Evolutionary conservation across 169 alveolate species (phyloP).

Genomic region (Eimeria tenella): DNA sequence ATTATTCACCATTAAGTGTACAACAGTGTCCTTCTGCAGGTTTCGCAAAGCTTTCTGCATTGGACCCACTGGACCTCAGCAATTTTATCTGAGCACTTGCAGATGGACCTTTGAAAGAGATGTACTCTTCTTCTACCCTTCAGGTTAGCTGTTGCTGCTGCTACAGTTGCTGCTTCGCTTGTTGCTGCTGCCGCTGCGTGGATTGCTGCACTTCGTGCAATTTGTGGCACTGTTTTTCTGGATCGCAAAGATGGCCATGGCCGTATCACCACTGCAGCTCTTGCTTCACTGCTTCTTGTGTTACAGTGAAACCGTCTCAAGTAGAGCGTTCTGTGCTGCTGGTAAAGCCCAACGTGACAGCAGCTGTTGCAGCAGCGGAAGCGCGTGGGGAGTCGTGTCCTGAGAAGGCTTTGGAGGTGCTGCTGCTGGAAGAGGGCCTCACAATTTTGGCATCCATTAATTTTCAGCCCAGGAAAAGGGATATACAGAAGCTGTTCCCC

Average conservation of each 20-base stretch:
- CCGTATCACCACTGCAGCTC: not conserved
- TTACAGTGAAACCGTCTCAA: slow-evolving; percentile 34
- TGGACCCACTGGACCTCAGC: slow-evolving; percentile 28
- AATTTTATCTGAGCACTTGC: slow-evolving; percentile 44
- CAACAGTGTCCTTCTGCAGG: not conserved
- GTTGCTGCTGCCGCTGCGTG: slow-evolving; percentile 12
- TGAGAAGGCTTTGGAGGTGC: slow-evolving; percentile 30
- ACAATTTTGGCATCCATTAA: slow-evolving; percentile 47
- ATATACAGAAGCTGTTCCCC: slow-evolving; percentile 45
- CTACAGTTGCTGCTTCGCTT: not conserved
- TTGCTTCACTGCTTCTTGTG: slow-evolving; percentile 1
- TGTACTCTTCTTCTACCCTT: slow-evolving; percentile 54
- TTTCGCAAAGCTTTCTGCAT: slow-evolving; percentile 61
- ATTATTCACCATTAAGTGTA: too few species aligned
- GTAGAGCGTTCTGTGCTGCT: slow-evolving; percentile 66
- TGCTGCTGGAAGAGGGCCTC: slow-evolving; percentile 63
- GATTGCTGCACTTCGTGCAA: not conserved
- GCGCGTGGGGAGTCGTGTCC: slow-evolving; percentile 63
- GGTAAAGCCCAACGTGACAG: slow-evolving; percentile 46
- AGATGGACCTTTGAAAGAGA: slow-evolving; percentile 57
- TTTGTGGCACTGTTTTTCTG: too few species aligned
- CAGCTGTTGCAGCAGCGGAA: slow-evolving; percentile 55
- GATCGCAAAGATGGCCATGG: too few species aligned
- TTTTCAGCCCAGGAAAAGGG: slow-evolving; percentile 15
- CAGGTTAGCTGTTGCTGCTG: slow-evolving; percentile 35